Base-by-base conservation (phyloP, 73 alveolate species). In the Durusdinium trenchii region DNA sequence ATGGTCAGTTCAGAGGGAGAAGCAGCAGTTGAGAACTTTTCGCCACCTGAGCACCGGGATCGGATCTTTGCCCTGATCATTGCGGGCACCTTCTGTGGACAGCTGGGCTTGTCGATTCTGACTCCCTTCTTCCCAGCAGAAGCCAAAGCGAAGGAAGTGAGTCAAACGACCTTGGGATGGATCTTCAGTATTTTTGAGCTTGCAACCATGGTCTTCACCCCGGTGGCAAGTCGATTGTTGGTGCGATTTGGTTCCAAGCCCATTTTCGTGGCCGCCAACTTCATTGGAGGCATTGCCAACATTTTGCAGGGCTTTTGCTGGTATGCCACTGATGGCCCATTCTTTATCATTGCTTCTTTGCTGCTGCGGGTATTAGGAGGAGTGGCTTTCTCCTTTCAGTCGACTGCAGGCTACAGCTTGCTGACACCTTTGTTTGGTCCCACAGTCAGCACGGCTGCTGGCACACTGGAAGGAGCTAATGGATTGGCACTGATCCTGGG, bases 391-490 rank as follows among this genome's bases (percentile, higher is more conserved):
- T 43, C 96, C 43, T 90, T 90, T 75, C 73, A 64, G 30, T 90
- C 96, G 40, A 90, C 96, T 35, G 96, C 96, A 90, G 96, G 96
- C 46, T 90, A 90, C 87, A 90, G 96, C 54, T 52, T 90, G 71
- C 86, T 90, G 76, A 60, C 96, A 36, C 69, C 96, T 9, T 54
- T 90, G 71, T 90, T 90, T 50, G 96, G 96, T 36, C 87, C 79
- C 54, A 45, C 48, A 3, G 86, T 90, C 32, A 64, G 87, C 86
- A 47, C 96, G 18, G 96, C 96, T 36, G 79, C 96, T 47, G 96
- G 96, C 87, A 90, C 79, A 6, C 75, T 90, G 48, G 96, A 90
- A 90, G 96, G 96, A 26, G 86, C 79, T 32, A 90, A 90, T 30
- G 96, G 96, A 42, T 50, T 90, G 52, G 96, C 96, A 51, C 62